These are phyloP conservation scores for Cryptosporidium sp. DNA, from an alignment of 169 alveolate genomes.

Conservation along the genomic window DNA sequence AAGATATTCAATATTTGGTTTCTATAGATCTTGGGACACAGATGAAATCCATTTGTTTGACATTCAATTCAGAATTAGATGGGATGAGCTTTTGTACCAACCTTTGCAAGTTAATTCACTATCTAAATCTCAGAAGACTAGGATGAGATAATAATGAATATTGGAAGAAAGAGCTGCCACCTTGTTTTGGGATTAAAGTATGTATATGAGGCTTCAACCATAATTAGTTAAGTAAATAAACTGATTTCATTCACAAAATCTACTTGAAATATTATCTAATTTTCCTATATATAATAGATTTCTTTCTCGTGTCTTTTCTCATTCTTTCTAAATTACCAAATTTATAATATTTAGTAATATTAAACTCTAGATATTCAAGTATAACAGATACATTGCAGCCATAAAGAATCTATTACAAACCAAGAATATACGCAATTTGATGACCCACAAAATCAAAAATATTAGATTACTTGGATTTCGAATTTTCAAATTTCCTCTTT, in stretches of 20 bases:
- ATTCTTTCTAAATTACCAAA: not conserved
- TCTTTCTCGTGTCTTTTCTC: not conserved
- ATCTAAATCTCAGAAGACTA: not conserved
- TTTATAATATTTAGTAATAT: not conserved
- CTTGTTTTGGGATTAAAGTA: not conserved
- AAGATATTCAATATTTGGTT: constrained; percentile 6
- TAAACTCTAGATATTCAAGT: too few relatives aligned
- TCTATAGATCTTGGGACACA: constrained; percentile 42
- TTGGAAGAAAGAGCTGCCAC: too few relatives aligned
- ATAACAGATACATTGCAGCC: not conserved
- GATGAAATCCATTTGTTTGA: constrained; percentile 10
- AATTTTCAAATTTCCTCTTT: constrained; percentile 63
- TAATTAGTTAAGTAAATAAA: too few relatives aligned
- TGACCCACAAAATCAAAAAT: not conserved
- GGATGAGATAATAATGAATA: not conserved
- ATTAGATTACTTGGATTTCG: not conserved
- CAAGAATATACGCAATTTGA: not conserved
- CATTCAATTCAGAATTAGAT: constrained; percentile 10
- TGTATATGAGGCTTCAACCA: not conserved
- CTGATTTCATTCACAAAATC: too few relatives aligned
- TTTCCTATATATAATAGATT: too few relatives aligned
- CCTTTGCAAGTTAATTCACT: not conserved
- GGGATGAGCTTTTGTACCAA: constrained; percentile 29
- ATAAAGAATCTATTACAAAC: not conserved
- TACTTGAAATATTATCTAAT: too few relatives aligned